A percentile compares a stretch with the other conserved stretches of the same genome.
These are phyloP conservation scores for Spongospora subterranea DNA, from an alignment of 208 protist genomes.

Conservation along the genomic window DNA sequence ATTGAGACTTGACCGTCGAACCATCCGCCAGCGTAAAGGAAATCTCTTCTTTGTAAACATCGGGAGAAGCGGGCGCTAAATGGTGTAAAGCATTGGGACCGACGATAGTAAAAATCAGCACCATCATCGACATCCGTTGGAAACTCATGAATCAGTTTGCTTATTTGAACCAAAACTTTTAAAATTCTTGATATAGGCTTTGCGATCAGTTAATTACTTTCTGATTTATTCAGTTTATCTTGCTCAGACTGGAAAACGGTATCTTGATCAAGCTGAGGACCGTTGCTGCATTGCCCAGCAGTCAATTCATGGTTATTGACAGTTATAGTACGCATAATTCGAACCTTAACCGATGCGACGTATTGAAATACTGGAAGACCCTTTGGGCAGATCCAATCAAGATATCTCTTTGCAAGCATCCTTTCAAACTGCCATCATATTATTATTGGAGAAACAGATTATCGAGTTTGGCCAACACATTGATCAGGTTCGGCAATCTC, in stretches of 20 bases:
- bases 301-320: too few species aligned
- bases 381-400: neutral
- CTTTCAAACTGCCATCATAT: neutral
- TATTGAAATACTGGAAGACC: neutral
- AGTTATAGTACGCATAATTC: too few species aligned
- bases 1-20: neutral
- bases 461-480: neutral
- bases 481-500: neutral
- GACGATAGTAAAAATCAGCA: neutral
- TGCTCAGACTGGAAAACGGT: too few species aligned
- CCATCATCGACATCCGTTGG: neutral
- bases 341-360: too few species aligned
- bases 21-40: neutral
- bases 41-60: neutral
- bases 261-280: too few species aligned
- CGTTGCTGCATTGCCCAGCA: too few species aligned
- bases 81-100: neutral
- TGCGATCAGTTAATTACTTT: too few species aligned
- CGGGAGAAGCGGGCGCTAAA: neutral
- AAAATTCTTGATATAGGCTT: too few species aligned
- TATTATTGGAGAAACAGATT: neutral
- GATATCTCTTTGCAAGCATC: neutral
- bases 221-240: too few species aligned
- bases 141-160: too few species aligned
- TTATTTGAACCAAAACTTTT: too few species aligned